Evolutionary conservation across 2,329 filamentous ascomycete genomes (phyloP).

Genomic region (Beauveria australis): DNA sequence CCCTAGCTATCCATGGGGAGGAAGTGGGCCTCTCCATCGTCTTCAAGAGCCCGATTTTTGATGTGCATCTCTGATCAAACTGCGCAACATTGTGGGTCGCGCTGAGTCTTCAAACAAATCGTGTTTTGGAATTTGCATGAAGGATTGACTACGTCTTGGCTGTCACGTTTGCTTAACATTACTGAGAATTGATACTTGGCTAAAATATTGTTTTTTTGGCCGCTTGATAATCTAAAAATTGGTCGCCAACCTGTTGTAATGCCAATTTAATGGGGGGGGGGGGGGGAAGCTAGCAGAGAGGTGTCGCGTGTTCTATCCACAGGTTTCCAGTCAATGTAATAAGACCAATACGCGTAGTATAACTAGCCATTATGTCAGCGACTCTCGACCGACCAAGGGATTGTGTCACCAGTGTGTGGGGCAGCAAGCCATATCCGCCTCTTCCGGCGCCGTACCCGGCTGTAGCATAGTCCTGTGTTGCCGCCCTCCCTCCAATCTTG

Average conservation of each 20-base stretch:
- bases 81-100: neutral
- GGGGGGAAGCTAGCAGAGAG: neutral
- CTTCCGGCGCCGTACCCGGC: conserved; percentile 5
- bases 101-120: neutral
- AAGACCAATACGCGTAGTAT: neutral
- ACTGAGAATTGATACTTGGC: neutral
- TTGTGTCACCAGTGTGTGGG: conserved; percentile 4
- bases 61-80: neutral
- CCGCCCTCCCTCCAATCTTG: neutral
- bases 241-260: neutral
- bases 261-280: neutral
- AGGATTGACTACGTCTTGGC: neutral
- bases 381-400: neutral
- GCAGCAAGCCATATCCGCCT: conserved; percentile 4
- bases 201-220: neutral
- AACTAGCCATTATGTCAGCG: neutral
- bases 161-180: neutral
- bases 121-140: conserved; percentile 4
- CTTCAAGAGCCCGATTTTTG: conserved; percentile 21
- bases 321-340: neutral
- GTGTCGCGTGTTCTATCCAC: neutral
- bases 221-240: neutral
- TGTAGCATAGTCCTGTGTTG: neutral
- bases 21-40: conserved; percentile 26
- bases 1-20: conserved; percentile 29